A percentile compares a stretch with the other conserved stretches of the same genome.
Evolutionary conservation across 306 rosid species (phyloP).

Genomic region (Cotoneaster glaucophyllus): DNA sequence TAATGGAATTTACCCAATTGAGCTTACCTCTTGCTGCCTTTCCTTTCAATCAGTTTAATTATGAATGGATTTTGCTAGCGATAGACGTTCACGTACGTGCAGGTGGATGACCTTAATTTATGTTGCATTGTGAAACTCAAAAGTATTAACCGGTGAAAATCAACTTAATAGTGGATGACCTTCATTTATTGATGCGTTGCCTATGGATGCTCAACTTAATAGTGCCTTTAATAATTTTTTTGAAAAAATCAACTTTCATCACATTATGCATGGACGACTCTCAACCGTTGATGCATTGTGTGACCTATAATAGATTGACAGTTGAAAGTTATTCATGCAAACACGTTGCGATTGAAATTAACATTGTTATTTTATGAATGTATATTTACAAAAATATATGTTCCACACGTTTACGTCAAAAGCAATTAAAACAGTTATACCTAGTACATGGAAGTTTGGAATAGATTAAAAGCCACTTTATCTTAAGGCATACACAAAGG

Average conservation of each 20-base stretch:
- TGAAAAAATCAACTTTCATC: too few species aligned
- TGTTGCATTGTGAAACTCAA: too few species aligned
- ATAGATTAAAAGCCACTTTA: slow-evolving; percentile 18
- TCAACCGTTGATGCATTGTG: too few species aligned
- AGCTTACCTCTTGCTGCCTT: too few species aligned
- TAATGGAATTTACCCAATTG: background rate
- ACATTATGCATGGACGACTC: too few species aligned
- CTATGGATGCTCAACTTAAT: background rate
- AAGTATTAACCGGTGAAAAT: background rate
- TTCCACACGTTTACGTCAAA: background rate
- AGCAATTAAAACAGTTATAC: slow-evolving; percentile 15
- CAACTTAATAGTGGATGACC: too few species aligned
- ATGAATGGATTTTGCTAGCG: background rate
- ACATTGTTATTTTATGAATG: background rate
- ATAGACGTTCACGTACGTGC: too few species aligned
- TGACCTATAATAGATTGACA: too few species aligned
- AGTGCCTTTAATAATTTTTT: fast-evolving
- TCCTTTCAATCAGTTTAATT: background rate
- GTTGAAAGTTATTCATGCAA: background rate
- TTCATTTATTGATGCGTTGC: too few species aligned
- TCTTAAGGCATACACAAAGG: slow-evolving; percentile 20
- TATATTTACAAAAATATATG: background rate
- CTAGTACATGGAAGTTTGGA: slow-evolving; percentile 2
- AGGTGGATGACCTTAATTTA: background rate
- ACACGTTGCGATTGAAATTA: fast-evolving